phyloP scores from a whole-genome alignment of 805 yeast genomes.

The Candida qinlingensis region DNA sequence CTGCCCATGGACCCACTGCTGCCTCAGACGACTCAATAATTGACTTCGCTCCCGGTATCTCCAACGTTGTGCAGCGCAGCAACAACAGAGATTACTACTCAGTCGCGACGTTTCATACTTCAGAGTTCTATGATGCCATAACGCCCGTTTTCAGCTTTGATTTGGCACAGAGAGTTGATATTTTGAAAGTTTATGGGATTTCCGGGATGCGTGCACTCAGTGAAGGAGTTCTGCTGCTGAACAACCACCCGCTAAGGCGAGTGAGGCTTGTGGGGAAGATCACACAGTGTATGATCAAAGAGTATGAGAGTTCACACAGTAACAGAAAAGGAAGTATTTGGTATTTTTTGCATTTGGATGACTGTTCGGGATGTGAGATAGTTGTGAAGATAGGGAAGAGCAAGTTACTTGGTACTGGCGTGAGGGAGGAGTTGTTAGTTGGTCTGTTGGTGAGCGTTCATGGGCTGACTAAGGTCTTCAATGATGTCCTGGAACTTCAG shows the following conservation, averaged over 20 bases:
- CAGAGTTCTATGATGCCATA: constrained; percentile 25
- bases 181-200: constrained; percentile 24
- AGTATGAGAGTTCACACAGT: constrained; percentile 1
- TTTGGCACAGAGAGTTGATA: constrained; percentile 15
- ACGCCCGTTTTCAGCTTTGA: constrained; percentile 31
- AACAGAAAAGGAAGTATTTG: constrained; percentile 2
- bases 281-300: constrained; percentile 24
- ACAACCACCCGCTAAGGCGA: constrained; percentile 38
- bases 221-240: constrained; percentile 26
- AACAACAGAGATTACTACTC: constrained; percentile 28
- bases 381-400: constrained; percentile 24
- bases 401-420: constrained; percentile 19
- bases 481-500: constrained; percentile 26
- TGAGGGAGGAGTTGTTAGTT: constrained; percentile 17
- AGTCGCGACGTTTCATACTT: constrained; percentile 30
- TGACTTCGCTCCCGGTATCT: constrained; percentile 24
- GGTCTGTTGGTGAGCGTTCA: constrained; percentile 24
- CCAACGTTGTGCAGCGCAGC: constrained; percentile 22
- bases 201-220: constrained; percentile 16
- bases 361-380: constrained; percentile 26
- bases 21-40: background rate
- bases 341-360: constrained; percentile 27
- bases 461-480: constrained; percentile 22
- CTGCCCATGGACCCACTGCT: background rate
- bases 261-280: constrained; percentile 34